phyloP scores from a whole-genome alignment of 768 basidiomycete species.

The Tricholoma bakamatsutake region DNA sequence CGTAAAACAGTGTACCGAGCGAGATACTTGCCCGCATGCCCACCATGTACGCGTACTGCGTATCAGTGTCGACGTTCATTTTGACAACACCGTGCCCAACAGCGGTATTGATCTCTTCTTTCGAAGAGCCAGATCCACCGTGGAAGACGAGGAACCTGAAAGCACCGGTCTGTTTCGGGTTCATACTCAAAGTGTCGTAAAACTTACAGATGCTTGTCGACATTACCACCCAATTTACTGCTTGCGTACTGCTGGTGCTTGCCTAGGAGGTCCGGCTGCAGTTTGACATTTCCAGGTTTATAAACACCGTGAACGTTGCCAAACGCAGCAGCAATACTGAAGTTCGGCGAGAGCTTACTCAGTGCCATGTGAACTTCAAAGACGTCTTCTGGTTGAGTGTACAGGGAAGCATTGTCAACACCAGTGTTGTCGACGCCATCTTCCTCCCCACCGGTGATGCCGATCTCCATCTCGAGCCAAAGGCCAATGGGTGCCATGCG shows the following conservation, averaged over 20 bases:
- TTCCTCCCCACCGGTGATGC: constrained; percentile 99
- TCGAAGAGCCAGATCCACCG: constrained; percentile 96
- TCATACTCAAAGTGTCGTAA: neutral
- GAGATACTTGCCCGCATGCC: constrained; percentile 63
- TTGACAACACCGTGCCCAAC: constrained; percentile 93
- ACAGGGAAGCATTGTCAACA: constrained; percentile 89
- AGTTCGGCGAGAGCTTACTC: constrained; percentile 80
- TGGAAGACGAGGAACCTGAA: constrained; percentile 97
- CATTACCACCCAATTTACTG: constrained; percentile 57
- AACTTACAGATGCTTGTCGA: constrained; percentile 76
- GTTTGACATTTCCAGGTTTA: constrained; percentile 95
- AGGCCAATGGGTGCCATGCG: constrained; percentile 88
- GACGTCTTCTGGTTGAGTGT: constrained; percentile 97
- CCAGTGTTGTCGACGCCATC: constrained; percentile 98
- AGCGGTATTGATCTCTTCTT: constrained; percentile 91
- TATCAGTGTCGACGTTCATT: constrained; percentile 99
- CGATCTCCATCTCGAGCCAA: constrained; percentile 99
- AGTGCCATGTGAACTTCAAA: constrained; percentile 88
- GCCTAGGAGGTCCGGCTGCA: constrained; percentile 85
- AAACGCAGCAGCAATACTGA: constrained; percentile 96
- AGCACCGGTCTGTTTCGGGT: neutral
- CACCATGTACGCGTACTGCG: constrained; percentile 84
- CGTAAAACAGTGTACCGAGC: neutral
- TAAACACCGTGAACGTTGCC: constrained; percentile 99
- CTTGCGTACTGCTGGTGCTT: constrained; percentile 83